Evolutionary conservation across 768 basidiomycete species (phyloP).

Genomic region (Tricholoma sp.): DNA sequence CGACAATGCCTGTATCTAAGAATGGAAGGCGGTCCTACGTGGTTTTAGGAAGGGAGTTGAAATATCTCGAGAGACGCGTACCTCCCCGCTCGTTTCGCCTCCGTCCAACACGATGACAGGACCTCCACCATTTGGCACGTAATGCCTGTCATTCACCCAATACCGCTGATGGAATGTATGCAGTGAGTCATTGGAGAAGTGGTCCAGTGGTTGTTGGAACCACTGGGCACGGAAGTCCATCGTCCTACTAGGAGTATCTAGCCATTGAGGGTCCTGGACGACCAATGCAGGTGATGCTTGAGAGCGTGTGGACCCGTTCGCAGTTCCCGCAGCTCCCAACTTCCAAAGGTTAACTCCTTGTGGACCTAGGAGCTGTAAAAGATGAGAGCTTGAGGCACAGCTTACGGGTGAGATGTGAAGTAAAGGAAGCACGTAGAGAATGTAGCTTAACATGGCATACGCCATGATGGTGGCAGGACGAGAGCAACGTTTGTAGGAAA

Average conservation of each 20-base stretch:
- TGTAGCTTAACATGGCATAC: not conserved
- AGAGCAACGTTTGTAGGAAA: not conserved
- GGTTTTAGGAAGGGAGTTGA: not conserved
- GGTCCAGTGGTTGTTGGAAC: conserved; percentile 86
- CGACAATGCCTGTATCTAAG: conserved; percentile 78
- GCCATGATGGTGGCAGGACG: conserved; percentile 6
- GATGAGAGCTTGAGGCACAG: conserved; percentile 11
- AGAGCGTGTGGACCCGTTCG: conserved; percentile 1
- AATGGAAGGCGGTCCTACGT: conserved; percentile 46
- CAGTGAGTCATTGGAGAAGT: conserved; percentile 50
- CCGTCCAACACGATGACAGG: conserved; percentile 92
- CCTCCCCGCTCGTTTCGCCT: conserved; percentile 86
- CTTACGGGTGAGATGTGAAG: not conserved
- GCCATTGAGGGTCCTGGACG: conserved; percentile 15
- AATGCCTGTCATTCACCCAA: conserved; percentile 86
- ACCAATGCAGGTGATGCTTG: conserved; percentile 9
- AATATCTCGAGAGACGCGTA: conserved; percentile 26
- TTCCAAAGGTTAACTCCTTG: conserved; percentile 67
- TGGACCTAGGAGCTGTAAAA: conserved; percentile 33
- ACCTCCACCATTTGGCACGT: conserved; percentile 60
- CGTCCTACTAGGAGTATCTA: not conserved
- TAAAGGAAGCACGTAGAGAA: conserved; percentile 5
- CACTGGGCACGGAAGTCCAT: conserved; percentile 53
- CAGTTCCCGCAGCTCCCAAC: conserved; percentile 28
- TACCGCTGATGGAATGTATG: conserved; percentile 84